phyloP scores from a whole-genome alignment of 306 rosid genomes.

The Carpinus viminea region DNA sequence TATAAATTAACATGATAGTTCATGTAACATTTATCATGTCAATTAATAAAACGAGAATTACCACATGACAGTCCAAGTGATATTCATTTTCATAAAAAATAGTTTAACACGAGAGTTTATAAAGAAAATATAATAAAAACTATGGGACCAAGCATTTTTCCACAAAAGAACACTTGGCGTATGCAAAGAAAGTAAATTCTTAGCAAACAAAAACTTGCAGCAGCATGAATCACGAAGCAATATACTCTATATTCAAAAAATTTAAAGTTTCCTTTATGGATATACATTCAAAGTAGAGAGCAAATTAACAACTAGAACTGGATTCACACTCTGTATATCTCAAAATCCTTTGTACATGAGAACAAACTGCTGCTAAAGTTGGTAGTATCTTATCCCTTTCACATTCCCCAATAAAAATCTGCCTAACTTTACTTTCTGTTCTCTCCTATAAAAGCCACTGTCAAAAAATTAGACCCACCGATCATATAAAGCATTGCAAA shows the following conservation, averaged over 20 bases:
- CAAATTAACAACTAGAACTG: not conserved
- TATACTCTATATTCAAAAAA: not conserved
- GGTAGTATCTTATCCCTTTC: not conserved
- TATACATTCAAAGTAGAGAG: not conserved
- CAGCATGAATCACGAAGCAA: not conserved
- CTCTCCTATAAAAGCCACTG: not conserved
- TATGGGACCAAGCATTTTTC: too few relatives aligned
- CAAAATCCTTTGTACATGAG: not conserved
- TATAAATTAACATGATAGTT: too few relatives aligned
- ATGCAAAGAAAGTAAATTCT: not conserved
- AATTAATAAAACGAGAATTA: too few relatives aligned
- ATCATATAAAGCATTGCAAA: not conserved
- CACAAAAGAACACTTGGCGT: too few relatives aligned
- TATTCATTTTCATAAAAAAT: too few relatives aligned
- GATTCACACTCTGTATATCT: too few relatives aligned
- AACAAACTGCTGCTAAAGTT: slow-evolving; percentile 9
- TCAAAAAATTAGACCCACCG: not conserved
- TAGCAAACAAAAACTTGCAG: not conserved
- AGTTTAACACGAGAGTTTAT: too few relatives aligned
- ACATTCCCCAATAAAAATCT: not conserved
- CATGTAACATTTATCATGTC: too few relatives aligned
- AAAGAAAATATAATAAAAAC: too few relatives aligned
- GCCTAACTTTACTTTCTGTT: not conserved
- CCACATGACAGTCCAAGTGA: too few relatives aligned
- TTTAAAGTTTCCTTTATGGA: too few relatives aligned